These are phyloP conservation scores for Ceratocystiopsis minuta DNA, from an alignment of 2,329 filamentous ascomycete species.

Conservation along the genomic window DNA sequence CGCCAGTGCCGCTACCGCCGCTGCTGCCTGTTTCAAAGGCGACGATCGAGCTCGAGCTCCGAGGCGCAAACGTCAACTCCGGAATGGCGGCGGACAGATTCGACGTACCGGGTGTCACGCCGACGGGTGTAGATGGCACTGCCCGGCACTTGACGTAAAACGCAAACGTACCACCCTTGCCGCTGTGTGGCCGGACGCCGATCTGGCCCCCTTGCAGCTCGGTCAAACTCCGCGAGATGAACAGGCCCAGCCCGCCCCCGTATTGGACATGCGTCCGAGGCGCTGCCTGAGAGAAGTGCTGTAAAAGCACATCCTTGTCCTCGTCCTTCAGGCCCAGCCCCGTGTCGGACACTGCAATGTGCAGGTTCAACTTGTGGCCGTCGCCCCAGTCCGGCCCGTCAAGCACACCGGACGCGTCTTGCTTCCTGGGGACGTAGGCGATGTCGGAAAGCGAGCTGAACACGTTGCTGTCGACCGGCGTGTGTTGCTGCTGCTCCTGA, in stretches of 20 bases:
- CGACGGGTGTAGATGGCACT: slow-evolving; percentile 8
- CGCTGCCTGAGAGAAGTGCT: slow-evolving; percentile 61
- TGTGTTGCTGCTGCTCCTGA: background rate
- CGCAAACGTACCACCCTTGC: slow-evolving; percentile 54
- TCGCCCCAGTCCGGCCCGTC: slow-evolving; percentile 49
- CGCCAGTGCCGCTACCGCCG: background rate
- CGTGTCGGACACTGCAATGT: slow-evolving; percentile 55
- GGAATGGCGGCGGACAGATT: slow-evolving; percentile 16
- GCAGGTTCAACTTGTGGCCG: slow-evolving; percentile 53
- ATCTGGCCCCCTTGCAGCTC: slow-evolving; percentile 66
- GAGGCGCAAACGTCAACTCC: slow-evolving; percentile 6
- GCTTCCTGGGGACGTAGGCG: slow-evolving; percentile 29
- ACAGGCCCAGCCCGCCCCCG: slow-evolving; percentile 59
- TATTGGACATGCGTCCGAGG: slow-evolving; percentile 62
- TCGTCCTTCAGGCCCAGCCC: slow-evolving; percentile 51
- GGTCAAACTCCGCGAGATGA: slow-evolving; percentile 59
- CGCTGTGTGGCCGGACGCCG: slow-evolving; percentile 48
- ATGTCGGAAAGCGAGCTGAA: slow-evolving; percentile 18
- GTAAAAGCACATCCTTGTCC: slow-evolving; percentile 57
- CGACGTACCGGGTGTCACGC: slow-evolving; percentile 1
- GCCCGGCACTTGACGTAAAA: slow-evolving; percentile 58
- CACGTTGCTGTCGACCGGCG: slow-evolving; percentile 1
- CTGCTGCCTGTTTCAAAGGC: slow-evolving; percentile 1
- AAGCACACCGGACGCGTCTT: background rate
- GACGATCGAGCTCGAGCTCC: slow-evolving; percentile 1